Evolutionary conservation across 305 asterid species (phyloP), one percentile per base, ranked within the genome.

Genomic region (Solanum chacoense): DNA sequence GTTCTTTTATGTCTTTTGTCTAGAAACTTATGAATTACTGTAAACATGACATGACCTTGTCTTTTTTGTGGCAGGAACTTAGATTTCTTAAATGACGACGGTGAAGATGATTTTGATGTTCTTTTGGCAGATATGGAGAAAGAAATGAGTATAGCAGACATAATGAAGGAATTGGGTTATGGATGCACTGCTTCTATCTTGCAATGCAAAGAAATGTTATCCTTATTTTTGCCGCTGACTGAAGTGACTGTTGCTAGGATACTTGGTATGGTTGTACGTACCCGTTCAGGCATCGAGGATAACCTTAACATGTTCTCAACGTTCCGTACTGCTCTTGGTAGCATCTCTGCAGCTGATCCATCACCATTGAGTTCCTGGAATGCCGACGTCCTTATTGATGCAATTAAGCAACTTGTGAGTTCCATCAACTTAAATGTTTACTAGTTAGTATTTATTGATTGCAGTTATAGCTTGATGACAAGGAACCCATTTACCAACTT

Each of bases 81-180:
- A 87, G 94, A 94, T 88, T 85, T 91, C 90, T 87, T 92, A 55
- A 92, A 89, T 76, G 98, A 93, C 71, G 95, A 90, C 1, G 92
- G 90, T 59, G 95, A 93, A 91, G 98, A 95, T 90, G 98, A 98
- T 93, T 95, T 96, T 91, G 98, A 95, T 92, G 93, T 94, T 90
- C 91, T 98, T 90, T 93, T 96, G 91, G 98, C 94, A 45, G 99
- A 96, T 90, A 94, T 96, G 99, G 98, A 96, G 95, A 95, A 94
- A 91, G 99, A 95, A 93, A 94, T 94, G 94, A 94, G 95, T 93
- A 94, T 98, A 94, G 95, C 98, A 74, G 99, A 95, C 88, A 93
- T 95, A 88, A 93, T 98, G 95, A 94, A 94, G 89, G 99, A 96
- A 92, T 91, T 98, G 89, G 99, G 99, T 89, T 96, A 95, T 93